phyloP scores from a whole-genome alignment of 1,284 basidiomycete genomes.

The Cutaneotrichosporon arboriforme region DNA sequence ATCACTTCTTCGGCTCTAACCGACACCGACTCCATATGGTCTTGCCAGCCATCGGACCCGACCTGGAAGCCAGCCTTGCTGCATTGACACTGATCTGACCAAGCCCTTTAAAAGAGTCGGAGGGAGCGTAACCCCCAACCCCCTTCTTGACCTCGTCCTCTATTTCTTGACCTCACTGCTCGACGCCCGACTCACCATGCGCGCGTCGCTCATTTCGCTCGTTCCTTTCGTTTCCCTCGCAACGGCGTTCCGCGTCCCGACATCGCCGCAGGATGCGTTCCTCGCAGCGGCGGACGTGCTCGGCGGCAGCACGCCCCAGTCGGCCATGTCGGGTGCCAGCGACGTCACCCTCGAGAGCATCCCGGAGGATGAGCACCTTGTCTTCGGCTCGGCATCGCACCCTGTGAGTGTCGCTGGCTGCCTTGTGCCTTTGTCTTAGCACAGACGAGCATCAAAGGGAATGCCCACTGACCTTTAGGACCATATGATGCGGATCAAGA shows the following conservation, averaged over 20 bases:
- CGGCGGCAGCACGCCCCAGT: constrained; percentile 6
- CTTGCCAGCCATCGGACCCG: too few species aligned
- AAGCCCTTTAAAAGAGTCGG: too few species aligned
- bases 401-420: constrained; percentile 22
- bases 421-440: too few species aligned
- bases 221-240: constrained; percentile 16
- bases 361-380: constrained; percentile 29
- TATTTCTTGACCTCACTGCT: too few species aligned
- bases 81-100: too few species aligned
- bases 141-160: not conserved
- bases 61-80: too few species aligned
- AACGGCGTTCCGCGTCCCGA: constrained; percentile 28
- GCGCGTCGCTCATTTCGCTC: constrained; percentile 11
- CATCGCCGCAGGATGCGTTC: constrained; percentile 26
- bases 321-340: constrained; percentile 25
- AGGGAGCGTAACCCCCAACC: too few species aligned
- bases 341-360: constrained; percentile 33
- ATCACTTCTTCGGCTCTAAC: too few species aligned
- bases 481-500: constrained; percentile 46
- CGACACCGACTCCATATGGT: too few species aligned
- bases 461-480: constrained; percentile 21
- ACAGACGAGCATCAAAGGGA: not conserved
- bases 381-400: constrained; percentile 27
- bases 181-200: not conserved
- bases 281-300: constrained; percentile 24